Evolutionary conservation across 2,329 filamentous ascomycete genomes (phyloP).

Genomic region (Aspergillus terreus): DNA sequence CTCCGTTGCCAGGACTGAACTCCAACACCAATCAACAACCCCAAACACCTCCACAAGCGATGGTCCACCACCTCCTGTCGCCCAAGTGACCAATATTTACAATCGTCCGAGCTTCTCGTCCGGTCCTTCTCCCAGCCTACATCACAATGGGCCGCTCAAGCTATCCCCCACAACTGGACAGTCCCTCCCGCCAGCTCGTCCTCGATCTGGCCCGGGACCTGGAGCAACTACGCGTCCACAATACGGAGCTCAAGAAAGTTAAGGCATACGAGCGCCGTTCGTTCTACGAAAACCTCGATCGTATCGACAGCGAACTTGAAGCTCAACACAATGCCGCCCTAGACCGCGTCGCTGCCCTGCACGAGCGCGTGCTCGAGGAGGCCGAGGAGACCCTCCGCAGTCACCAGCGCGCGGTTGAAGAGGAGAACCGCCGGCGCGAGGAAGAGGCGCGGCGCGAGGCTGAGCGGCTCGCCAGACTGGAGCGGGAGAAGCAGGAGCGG

Average conservation of each 20-base stretch:
- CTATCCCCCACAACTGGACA: slow-evolving; percentile 32
- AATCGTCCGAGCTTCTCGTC: neutral
- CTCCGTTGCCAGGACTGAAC: no score
- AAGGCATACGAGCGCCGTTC: slow-evolving; percentile 40
- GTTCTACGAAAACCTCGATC: slow-evolving; percentile 59
- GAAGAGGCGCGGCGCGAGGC: slow-evolving; percentile 34
- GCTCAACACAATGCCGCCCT: slow-evolving; percentile 63
- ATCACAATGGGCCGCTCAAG: slow-evolving; percentile 26
- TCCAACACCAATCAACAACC: no score
- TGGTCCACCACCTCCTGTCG: no score
- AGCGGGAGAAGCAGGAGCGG: slow-evolving; percentile 31
- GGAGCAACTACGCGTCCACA: slow-evolving; percentile 39
- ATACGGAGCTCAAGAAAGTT: slow-evolving; percentile 40
- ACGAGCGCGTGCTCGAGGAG: slow-evolving; percentile 59
- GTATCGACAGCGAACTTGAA: slow-evolving; percentile 60
- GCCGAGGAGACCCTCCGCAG: slow-evolving; percentile 53
- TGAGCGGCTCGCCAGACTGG: slow-evolving; percentile 23
- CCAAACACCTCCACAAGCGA: no score
- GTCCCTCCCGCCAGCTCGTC: slow-evolving; percentile 39
- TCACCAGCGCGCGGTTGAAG: slow-evolving; percentile 40
- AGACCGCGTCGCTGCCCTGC: slow-evolving; percentile 61
- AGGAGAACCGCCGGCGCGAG: slow-evolving; percentile 33
- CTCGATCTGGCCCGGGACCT: slow-evolving; percentile 39
- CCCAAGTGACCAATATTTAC: neutral
- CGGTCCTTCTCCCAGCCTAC: neutral